Percentiles rank a stretch among this genome's conserved stretches.
phyloP scores from a whole-genome alignment of 306 rosid genomes.

The Cicer cuneatum region DNA sequence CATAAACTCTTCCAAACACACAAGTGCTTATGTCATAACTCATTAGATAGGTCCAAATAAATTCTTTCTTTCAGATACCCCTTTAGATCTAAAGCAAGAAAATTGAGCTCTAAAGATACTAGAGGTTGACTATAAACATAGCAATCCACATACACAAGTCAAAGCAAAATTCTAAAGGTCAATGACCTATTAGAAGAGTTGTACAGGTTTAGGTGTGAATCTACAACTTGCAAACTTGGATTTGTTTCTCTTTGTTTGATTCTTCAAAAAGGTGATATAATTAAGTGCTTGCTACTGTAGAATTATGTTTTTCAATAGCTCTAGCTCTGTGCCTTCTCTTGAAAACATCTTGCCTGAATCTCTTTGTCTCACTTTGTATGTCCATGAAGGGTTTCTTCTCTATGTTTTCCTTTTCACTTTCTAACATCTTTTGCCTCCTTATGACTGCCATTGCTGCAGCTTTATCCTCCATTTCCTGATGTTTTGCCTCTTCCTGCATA shows the following conservation, averaged over 20 bases:
- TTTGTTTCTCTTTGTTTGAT: conserved; percentile 18
- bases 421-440: conserved; percentile 78
- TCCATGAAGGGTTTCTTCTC: conserved; percentile 84
- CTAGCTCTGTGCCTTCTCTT: conserved; percentile 89
- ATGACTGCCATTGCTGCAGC: conserved; percentile 70
- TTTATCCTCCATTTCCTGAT: conserved; percentile 60
- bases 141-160: conserved; percentile 35
- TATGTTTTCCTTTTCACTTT: conserved; percentile 72
- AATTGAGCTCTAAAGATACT: conserved; percentile 25
- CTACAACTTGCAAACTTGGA: conserved; percentile 36
- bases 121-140: conserved; percentile 40
- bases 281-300: conserved; percentile 43
- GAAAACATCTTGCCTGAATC: conserved; percentile 91
- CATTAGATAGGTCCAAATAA: background rate
- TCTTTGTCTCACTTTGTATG: conserved; percentile 80
- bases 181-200: conserved; percentile 41
- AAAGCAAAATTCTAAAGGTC: conserved; percentile 20
- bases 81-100: background rate
- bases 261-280: background rate
- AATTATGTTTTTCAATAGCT: conserved; percentile 52
- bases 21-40: conserved; percentile 8
- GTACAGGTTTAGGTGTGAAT: conserved; percentile 27
- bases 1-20: background rate
- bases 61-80: background rate
- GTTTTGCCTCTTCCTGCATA: conserved; percentile 71